Percentiles rank a stretch among this genome's conserved stretches.
phyloP scores from a whole-genome alignment of 2,329 filamentous ascomycete species.

The Sporothrix protearum region DNA sequence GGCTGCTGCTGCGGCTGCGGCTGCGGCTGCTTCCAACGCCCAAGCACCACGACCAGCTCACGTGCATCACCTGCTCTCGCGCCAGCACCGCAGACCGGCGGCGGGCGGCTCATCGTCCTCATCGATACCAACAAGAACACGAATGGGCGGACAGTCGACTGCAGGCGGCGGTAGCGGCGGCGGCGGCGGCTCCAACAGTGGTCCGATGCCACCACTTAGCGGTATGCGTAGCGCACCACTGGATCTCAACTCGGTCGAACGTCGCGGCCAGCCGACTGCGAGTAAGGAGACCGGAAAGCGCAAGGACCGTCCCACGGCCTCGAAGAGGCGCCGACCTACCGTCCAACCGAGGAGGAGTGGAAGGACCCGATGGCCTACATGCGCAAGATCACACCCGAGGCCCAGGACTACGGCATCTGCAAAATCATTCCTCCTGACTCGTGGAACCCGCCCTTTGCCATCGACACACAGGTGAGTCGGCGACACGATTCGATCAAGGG shows the following conservation, averaged over 20 bases:
- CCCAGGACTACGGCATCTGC: slow-evolving; percentile 82
- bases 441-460: slow-evolving; percentile 93
- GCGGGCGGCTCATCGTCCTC: slow-evolving; percentile 31
- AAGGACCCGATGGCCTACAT: slow-evolving; percentile 92
- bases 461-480: slow-evolving; percentile 82
- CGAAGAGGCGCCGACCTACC: slow-evolving; percentile 84
- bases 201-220: slow-evolving; percentile 53
- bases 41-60: slow-evolving; percentile 43
- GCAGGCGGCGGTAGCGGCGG: slow-evolving; percentile 32
- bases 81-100: slow-evolving; percentile 33
- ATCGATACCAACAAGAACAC: slow-evolving; percentile 50
- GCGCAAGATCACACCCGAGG: slow-evolving; percentile 83
- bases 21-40: slow-evolving; percentile 40
- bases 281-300: slow-evolving; percentile 73
- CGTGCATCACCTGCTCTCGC: slow-evolving; percentile 50
- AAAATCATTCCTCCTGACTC: slow-evolving; percentile 91
- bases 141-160: slow-evolving; percentile 46
- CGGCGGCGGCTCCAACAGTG: background rate
- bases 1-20: slow-evolving; percentile 35
- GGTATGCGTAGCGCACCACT: slow-evolving; percentile 60
- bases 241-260: slow-evolving; percentile 85
- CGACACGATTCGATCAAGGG: background rate
- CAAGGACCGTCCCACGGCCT: slow-evolving; percentile 79
- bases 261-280: slow-evolving; percentile 75
- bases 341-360: slow-evolving; percentile 89